Evolutionary conservation across 2,329 filamentous ascomycete species (phyloP).

Genomic region (Aspergillus felis): DNA sequence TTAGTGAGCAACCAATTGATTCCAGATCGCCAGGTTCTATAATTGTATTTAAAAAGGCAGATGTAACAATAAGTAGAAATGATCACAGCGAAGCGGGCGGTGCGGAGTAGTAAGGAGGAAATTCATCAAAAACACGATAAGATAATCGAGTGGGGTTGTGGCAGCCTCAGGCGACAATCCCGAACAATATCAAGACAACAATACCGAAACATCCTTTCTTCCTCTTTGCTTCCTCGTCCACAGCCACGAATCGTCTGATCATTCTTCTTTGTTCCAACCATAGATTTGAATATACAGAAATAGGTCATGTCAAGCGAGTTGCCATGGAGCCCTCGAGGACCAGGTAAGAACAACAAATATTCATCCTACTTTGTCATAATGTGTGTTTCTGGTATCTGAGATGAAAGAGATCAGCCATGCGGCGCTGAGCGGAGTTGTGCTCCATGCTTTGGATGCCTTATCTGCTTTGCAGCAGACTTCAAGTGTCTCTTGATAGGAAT

Average conservation of each 20-base stretch:
- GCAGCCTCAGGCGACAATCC: slow-evolving; percentile 22
- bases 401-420: not conserved
- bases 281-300: not conserved
- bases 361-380: not conserved
- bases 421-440: too few relatives aligned
- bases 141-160: slow-evolving; percentile 17
- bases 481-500: not conserved
- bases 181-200: slow-evolving; percentile 23
- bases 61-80: not conserved
- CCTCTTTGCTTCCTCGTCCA: slow-evolving; percentile 6
- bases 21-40: not conserved
- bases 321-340: not conserved
- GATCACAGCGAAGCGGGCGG: not conserved
- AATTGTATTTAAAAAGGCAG: not conserved
- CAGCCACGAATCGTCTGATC: slow-evolving; percentile 5
- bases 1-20: not conserved
- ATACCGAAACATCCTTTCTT: slow-evolving; percentile 6
- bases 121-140: not conserved
- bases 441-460: not conserved
- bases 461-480: not conserved
- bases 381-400: not conserved
- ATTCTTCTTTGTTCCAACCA: slow-evolving; percentile 2
- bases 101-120: not conserved
- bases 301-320: not conserved
- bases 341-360: not conserved